Conservation (phyloP, 1,139 yeast genomes). For the Pichia sp. region DNA sequence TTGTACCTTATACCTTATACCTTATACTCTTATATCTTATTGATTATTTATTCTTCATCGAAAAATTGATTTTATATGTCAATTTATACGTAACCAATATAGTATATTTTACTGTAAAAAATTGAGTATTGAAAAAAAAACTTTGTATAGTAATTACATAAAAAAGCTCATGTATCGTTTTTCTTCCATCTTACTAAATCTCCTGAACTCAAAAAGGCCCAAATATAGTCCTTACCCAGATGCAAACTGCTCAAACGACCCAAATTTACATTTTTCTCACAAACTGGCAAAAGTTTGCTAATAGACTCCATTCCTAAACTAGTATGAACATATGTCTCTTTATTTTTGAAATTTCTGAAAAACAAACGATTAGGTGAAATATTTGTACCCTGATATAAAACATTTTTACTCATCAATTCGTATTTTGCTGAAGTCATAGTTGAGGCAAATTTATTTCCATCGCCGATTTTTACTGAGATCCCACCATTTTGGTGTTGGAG, state of each 20-base stretch:
- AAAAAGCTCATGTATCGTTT: conserved; percentile 14
- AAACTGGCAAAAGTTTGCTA: conserved; percentile 28
- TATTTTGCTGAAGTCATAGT: no score
- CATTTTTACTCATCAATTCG: neutral
- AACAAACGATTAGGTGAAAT: neutral
- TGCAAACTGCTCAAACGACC: conserved; percentile 43
- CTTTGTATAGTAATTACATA: neutral
- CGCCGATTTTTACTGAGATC: conserved; percentile 1
- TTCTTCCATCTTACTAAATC: conserved; percentile 40
- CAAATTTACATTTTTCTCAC: conserved; percentile 26
- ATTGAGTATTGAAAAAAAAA: neutral
- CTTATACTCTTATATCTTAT: no score
- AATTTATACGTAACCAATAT: no score
- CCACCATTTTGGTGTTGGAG: conserved; percentile 6
- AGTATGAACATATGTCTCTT: conserved; percentile 15
- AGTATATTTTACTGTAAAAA: neutral
- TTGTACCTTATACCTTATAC: no score
- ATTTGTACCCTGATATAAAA: neutral
- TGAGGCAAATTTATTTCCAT: neutral
- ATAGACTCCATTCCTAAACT: conserved; percentile 19
- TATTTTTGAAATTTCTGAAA: neutral
- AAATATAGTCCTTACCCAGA: conserved; percentile 36
- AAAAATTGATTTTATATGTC: no score
- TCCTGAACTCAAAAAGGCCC: conserved; percentile 50
- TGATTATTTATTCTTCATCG: no score